These are phyloP conservation scores for Trypanosoma melophagium DNA, from an alignment of 208 protist species.

Conservation along the genomic window DNA sequence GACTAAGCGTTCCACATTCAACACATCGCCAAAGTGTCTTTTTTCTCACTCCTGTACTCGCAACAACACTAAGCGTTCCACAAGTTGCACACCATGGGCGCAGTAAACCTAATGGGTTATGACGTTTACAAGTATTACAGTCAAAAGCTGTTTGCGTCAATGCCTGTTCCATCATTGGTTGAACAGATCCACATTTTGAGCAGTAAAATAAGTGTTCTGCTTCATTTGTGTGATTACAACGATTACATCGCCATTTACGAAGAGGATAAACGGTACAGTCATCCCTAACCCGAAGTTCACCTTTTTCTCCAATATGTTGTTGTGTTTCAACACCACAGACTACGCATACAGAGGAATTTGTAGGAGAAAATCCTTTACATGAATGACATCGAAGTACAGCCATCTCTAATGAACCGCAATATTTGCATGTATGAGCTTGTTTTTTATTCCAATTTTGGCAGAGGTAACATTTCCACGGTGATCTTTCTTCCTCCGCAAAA, in stretches of 20 bases:
- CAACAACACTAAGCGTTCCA: constrained; percentile 31
- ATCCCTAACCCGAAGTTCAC: constrained; percentile 3
- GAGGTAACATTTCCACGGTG: constrained; percentile 60
- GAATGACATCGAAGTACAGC: constrained; percentile 52
- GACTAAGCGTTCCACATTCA: constrained; percentile 39
- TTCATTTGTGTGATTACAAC: constrained; percentile 54
- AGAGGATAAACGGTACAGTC: constrained; percentile 37
- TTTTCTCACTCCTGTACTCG: constrained; percentile 18
- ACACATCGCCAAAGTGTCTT: constrained; percentile 49
- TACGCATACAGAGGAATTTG: constrained; percentile 17
- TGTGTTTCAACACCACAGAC: constrained; percentile 28
- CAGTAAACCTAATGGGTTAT: constrained; percentile 38
- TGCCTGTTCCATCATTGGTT: constrained; percentile 23
- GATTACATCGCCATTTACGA: constrained; percentile 66
- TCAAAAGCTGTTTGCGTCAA: constrained; percentile 33
- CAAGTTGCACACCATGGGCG: constrained; percentile 44
- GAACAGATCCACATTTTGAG: constrained; percentile 28
- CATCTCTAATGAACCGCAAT: constrained; percentile 41
- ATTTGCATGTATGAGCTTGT: constrained; percentile 37
- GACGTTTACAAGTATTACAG: constrained; percentile 26
- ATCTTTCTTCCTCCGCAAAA: constrained; percentile 26
- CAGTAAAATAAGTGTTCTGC: constrained; percentile 70
- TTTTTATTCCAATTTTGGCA: constrained; percentile 68
- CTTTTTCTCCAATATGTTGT: background rate
- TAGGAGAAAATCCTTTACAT: constrained; percentile 55